Evolutionary conservation across 1,139 yeast species (phyloP).

Genomic region (Suhomyces choctaworum): DNA sequence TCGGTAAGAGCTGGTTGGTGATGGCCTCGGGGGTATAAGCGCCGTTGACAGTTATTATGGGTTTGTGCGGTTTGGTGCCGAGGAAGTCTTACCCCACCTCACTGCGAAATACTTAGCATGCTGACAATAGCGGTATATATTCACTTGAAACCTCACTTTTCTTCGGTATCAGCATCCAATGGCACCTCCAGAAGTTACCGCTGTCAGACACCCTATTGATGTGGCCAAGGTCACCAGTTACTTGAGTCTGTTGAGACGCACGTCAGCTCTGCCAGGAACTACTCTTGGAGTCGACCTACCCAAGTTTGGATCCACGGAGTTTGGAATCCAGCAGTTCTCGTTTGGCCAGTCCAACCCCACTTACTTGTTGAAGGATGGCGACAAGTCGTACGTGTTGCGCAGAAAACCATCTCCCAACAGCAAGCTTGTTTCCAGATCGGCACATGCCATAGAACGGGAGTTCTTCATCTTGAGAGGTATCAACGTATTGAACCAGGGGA

Average conservation of each 20-base stretch:
- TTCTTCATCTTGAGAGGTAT: conserved; percentile 55
- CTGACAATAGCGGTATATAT: too few relatives aligned
- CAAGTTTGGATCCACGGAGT: conserved; percentile 9
- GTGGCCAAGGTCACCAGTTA: conserved; percentile 15
- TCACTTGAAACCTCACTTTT: too few relatives aligned
- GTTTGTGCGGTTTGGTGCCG: too few relatives aligned
- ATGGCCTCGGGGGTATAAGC: too few relatives aligned
- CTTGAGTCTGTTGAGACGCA: conserved; percentile 7
- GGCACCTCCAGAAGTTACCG: conserved; percentile 20
- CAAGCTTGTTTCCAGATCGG: conserved; percentile 55
- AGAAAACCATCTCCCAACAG: conserved; percentile 60
- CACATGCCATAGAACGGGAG: conserved; percentile 69
- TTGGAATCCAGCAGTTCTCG: conserved; percentile 49
- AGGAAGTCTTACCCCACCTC: too few relatives aligned
- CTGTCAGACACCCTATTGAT: conserved; percentile 25
- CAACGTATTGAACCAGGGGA: conserved; percentile 29
- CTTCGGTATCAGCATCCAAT: too few relatives aligned
- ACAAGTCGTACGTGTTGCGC: conserved; percentile 49
- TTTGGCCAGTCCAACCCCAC: conserved; percentile 74
- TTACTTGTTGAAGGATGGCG: conserved; percentile 51
- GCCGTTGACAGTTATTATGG: too few relatives aligned
- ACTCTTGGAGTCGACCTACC: conserved; percentile 18
- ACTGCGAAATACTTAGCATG: too few relatives aligned
- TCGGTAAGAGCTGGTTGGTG: too few relatives aligned
- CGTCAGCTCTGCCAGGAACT: conserved; percentile 4